Conservation (phyloP, 495 filamentous ascomycete genomes). For the Daldinia loculata region DNA sequence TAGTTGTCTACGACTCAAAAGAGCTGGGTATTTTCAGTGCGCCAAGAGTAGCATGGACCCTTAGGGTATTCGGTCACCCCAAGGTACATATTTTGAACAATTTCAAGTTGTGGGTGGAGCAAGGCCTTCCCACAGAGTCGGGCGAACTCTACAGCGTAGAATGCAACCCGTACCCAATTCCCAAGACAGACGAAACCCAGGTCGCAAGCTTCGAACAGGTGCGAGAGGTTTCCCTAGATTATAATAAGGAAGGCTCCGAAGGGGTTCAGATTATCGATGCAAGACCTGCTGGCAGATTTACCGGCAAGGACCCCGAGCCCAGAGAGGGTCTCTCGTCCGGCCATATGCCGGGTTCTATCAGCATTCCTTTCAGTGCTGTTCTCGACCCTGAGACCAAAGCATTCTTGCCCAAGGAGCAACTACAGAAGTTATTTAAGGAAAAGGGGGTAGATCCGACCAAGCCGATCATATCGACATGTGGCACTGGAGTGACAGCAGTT, state of each 20-base stretch:
- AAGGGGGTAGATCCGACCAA: slow-evolving; percentile 82
- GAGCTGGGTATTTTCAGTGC: slow-evolving; percentile 94
- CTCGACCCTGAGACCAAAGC: slow-evolving; percentile 84
- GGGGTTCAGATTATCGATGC: slow-evolving; percentile 92
- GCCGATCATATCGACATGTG: slow-evolving; percentile 88
- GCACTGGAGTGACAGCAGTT: slow-evolving; percentile 94
- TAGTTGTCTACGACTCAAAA: slow-evolving; percentile 91
- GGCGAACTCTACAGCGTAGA: slow-evolving; percentile 73
- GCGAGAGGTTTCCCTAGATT: slow-evolving; percentile 74
- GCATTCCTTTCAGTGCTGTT: slow-evolving; percentile 79
- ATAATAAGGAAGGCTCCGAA: slow-evolving; percentile 79
- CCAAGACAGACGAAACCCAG: slow-evolving; percentile 57
- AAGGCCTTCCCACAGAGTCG: slow-evolving; percentile 80
- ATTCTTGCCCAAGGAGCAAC: slow-evolving; percentile 73
- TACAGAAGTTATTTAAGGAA: slow-evolving; percentile 77
- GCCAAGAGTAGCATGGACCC: slow-evolving; percentile 91
- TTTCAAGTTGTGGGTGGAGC: slow-evolving; percentile 86
- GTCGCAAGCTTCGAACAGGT: slow-evolving; percentile 77
- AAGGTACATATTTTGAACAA: slow-evolving; percentile 93
- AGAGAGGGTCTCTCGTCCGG: slow-evolving; percentile 86
- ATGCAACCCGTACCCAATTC: slow-evolving; percentile 64
- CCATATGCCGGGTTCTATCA: slow-evolving; percentile 89
- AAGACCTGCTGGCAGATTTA: slow-evolving; percentile 78
- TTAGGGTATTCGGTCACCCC: slow-evolving; percentile 89
- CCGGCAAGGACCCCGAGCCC: slow-evolving; percentile 85